These are phyloP conservation scores for Tricholomella constricta DNA, from an alignment of 768 basidiomycete species.

Conservation along the genomic window DNA sequence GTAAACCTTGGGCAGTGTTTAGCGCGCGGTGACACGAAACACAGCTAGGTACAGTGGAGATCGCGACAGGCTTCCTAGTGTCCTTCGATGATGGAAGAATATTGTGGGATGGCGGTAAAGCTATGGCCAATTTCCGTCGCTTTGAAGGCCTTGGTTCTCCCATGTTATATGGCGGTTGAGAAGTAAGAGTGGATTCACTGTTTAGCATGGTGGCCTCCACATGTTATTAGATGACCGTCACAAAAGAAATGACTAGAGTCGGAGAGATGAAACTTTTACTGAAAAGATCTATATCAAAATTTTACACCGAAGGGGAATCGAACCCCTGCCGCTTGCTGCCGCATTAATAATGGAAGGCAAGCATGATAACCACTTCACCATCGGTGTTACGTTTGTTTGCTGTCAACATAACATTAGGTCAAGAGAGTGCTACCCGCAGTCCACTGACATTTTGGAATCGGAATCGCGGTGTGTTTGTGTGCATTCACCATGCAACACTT, in stretches of 20 bases:
- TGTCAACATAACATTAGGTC: too few relatives aligned
- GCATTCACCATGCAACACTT: slow-evolving; percentile 64
- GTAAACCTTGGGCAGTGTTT: slow-evolving; percentile 20
- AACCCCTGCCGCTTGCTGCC: slow-evolving; percentile 71
- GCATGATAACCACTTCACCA: slow-evolving; percentile 95
- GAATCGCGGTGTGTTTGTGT: background rate
- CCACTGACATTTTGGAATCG: background rate
- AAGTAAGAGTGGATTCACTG: background rate
- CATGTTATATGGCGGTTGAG: slow-evolving; percentile 7
- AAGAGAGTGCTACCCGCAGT: background rate
- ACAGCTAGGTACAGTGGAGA: slow-evolving; percentile 17
- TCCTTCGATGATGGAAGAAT: slow-evolving; percentile 1
- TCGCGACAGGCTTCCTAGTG: background rate
- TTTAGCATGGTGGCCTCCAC: slow-evolving; percentile 13
- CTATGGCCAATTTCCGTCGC: slow-evolving; percentile 25
- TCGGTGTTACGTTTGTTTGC: slow-evolving; percentile 39
- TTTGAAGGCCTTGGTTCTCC: slow-evolving; percentile 28
- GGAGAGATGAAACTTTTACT: too few relatives aligned
- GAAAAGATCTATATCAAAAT: too few relatives aligned
- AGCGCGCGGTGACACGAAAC: slow-evolving; percentile 31
- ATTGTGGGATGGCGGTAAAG: background rate
- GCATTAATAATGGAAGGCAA: slow-evolving; percentile 76
- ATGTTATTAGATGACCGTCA: slow-evolving; percentile 6
- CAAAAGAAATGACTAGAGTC: background rate
- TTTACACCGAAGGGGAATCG: slow-evolving; percentile 71